Percentiles rank a stretch among this genome's conserved stretches.
These are phyloP conservation scores for Phyllosticta paracitricarpa DNA, from an alignment of 2,329 filamentous ascomycete species.

Conservation along the genomic window DNA sequence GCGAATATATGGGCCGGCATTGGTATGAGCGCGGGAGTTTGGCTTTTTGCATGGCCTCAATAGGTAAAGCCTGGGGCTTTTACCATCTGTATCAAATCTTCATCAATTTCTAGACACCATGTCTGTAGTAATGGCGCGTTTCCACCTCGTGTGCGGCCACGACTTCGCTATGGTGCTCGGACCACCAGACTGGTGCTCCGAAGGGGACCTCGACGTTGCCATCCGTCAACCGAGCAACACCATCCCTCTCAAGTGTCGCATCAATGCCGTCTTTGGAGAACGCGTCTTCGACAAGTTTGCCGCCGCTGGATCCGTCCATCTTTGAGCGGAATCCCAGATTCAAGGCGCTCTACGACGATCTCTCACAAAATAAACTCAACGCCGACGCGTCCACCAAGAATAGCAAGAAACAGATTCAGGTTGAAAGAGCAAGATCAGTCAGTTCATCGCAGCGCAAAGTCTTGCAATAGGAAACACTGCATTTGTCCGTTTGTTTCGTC, in stretches of 20 bases:
- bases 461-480: not conserved
- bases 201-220: not conserved
- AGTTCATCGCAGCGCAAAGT: conserved; percentile 5
- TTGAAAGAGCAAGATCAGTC: conserved; percentile 31
- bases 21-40: conserved; percentile 5
- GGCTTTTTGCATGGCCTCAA: not conserved
- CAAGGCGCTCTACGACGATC: conserved; percentile 35
- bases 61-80: not conserved
- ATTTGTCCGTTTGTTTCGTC: not conserved
- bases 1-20: conserved; percentile 6
- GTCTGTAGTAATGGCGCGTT: not conserved
- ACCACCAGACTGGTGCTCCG: not conserved
- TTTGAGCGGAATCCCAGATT: conserved; percentile 35
- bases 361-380: conserved; percentile 34
- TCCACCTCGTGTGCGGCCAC: not conserved
- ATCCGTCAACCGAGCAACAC: not conserved
- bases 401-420: conserved; percentile 32
- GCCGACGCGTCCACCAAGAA: conserved; percentile 34
- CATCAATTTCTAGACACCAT: not conserved
- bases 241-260: not conserved
- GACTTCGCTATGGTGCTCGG: not conserved
- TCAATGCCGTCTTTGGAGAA: not conserved
- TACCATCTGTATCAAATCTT: not conserved
- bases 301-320: conserved; percentile 28
- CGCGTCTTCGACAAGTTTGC: conserved; percentile 26